phyloP scores from a whole-genome alignment of 1,284 basidiomycete species.

The Pulveroboletus sp. region DNA sequence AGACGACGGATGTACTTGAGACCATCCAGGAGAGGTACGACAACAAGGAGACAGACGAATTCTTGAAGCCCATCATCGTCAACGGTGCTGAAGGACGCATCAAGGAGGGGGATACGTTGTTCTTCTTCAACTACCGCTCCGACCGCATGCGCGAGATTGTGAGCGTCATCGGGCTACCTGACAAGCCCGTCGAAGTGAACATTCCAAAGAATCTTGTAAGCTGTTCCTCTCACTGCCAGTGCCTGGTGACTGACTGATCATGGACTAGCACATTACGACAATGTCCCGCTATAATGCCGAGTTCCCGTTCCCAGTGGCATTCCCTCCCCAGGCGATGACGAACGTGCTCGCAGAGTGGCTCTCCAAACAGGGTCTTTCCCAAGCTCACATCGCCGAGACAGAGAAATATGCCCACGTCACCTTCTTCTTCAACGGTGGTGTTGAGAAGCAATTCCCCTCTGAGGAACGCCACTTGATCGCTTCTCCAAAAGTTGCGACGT shows the following conservation, averaged over 20 bases:
- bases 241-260: neutral
- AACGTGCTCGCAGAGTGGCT: slow-evolving; percentile 93
- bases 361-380: slow-evolving; percentile 72
- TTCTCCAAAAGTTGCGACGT: slow-evolving; percentile 87
- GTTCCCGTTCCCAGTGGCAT: slow-evolving; percentile 84
- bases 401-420: slow-evolving; percentile 96
- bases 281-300: slow-evolving; percentile 93
- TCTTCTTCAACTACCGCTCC: slow-evolving; percentile 95
- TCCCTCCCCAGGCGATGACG: slow-evolving; percentile 87
- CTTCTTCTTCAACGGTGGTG: slow-evolving; percentile 95
- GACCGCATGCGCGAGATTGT: slow-evolving; percentile 91
- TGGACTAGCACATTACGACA: slow-evolving; percentile 73
- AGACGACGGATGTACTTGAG: slow-evolving; percentile 61
- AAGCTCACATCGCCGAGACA: slow-evolving; percentile 90
- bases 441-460: slow-evolving; percentile 85
- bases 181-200: slow-evolving; percentile 66
- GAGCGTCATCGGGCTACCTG: slow-evolving; percentile 75
- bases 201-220: slow-evolving; percentile 81
- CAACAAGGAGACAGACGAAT: slow-evolving; percentile 87
- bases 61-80: slow-evolving; percentile 89
- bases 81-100: slow-evolving; percentile 78
- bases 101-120: slow-evolving; percentile 80
- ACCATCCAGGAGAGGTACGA: slow-evolving; percentile 74
- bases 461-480: slow-evolving; percentile 87
- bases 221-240: neutral